Evolutionary conservation across 805 yeast species (phyloP).

Genomic region (Schwanniomyces occidentalis): DNA sequence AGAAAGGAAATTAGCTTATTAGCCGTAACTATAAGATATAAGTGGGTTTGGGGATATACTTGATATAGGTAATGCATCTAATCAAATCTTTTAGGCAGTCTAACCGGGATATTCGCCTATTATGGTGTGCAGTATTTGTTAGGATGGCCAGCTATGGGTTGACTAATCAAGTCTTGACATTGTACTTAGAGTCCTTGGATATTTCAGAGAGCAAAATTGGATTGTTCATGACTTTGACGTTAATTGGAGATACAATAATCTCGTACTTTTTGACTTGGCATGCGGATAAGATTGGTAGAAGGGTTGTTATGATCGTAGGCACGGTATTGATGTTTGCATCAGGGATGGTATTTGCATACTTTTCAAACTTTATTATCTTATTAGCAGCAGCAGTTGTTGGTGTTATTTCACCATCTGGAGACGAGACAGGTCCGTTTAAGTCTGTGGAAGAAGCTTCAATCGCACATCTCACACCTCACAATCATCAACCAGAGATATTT

Average conservation of each 20-base stretch:
- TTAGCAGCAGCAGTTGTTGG: constrained; percentile 76
- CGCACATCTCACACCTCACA: constrained; percentile 72
- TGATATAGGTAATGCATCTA: constrained; percentile 28
- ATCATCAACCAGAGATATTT: constrained; percentile 67
- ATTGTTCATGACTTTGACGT: constrained; percentile 75
- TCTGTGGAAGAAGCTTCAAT: constrained; percentile 81
- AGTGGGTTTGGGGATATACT: background rate
- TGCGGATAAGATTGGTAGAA: constrained; percentile 70
- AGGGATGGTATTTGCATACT: constrained; percentile 63
- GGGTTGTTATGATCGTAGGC: constrained; percentile 63
- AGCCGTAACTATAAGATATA: background rate
- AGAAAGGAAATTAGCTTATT: no score
- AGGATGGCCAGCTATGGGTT: constrained; percentile 75
- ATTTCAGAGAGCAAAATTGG: constrained; percentile 65
- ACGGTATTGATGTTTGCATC: constrained; percentile 66
- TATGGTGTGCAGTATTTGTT: constrained; percentile 69
- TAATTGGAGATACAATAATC: constrained; percentile 74
- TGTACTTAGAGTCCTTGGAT: constrained; percentile 57
- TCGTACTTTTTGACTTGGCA: constrained; percentile 75
- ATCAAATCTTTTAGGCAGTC: constrained; percentile 37
- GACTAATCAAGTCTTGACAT: constrained; percentile 74
- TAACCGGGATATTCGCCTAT: constrained; percentile 54
- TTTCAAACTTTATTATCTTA: constrained; percentile 53
- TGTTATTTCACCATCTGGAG: constrained; percentile 86
- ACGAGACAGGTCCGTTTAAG: constrained; percentile 88